phyloP scores from a whole-genome alignment of 2,329 filamentous ascomycete species.

The Cryphonectria carpinicola region DNA sequence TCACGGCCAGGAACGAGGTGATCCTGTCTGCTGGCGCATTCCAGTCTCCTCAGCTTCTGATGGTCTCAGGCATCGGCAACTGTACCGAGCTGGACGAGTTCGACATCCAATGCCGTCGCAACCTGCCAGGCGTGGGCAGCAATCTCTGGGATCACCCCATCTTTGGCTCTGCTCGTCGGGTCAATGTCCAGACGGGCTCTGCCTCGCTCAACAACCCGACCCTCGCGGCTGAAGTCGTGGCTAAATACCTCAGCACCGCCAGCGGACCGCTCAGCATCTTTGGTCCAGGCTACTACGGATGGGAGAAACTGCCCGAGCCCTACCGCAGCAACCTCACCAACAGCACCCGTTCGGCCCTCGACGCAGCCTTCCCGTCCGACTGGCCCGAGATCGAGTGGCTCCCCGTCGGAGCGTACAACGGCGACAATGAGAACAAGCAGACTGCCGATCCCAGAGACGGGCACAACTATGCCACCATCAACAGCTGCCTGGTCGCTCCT shows the following conservation, averaged over 20 bases:
- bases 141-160: conserved; percentile 26
- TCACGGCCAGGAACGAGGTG: conserved; percentile 38
- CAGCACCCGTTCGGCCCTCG: conserved; percentile 12
- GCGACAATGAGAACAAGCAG: conserved; percentile 21
- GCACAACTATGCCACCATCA: conserved; percentile 20
- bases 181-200: conserved; percentile 13
- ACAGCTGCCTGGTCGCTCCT: conserved; percentile 32
- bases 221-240: neutral
- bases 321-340: conserved; percentile 18
- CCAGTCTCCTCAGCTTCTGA: conserved; percentile 45
- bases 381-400: conserved; percentile 25
- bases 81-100: conserved; percentile 36
- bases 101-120: conserved; percentile 35
- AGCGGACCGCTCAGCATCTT: conserved; percentile 20
- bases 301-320: conserved; percentile 22
- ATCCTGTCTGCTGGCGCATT: conserved; percentile 48
- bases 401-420: conserved; percentile 18
- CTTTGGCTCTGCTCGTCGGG: conserved; percentile 12
- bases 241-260: conserved; percentile 9
- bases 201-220: conserved; percentile 16
- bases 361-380: conserved; percentile 18
- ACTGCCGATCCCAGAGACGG: conserved; percentile 14
- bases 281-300: conserved; percentile 22
- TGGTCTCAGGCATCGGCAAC: conserved; percentile 39
- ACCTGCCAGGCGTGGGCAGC: conserved; percentile 34